Evolutionary conservation across 148 eudicot genomes (phyloP), one percentile per base, ranked within the genome.

Genomic region (Arctostaphylos glauca): DNA sequence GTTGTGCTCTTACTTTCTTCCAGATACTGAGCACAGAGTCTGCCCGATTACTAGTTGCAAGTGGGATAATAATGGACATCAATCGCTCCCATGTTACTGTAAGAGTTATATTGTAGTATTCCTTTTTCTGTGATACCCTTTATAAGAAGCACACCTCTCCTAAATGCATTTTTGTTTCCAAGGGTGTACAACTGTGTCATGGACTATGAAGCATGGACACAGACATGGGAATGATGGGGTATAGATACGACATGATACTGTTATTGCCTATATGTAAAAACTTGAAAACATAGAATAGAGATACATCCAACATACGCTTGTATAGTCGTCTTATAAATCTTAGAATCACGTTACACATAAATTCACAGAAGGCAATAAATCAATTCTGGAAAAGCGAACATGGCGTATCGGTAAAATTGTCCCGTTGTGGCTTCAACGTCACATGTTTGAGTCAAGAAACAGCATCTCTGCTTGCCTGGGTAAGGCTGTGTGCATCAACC

Each of bases 21-120:
- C 70, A 64, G 70, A 23, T 64, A 64, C 43, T 64, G 70, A 25
- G 70, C 25, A 64, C 70, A 6, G 70, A 25, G 25, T 5, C 9
- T 64, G 70, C 41, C 41, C 70, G 43, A 64, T 64, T 64, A 64
- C 23, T 41, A 25, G 5, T 64, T 38, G 70, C 70, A 80, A 93
- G 89, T 84, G 99, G 97, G 79, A 76, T 88, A 68, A 88, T 97
- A 81, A 85, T 84, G 80, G 97, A 94, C 80, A 88, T 93, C 83
- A 90, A 90, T 74, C 86, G 88, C 80, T 93, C 91, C 79, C 89
- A 89, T 86, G 93, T 93, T 58, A 88, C 92, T 75, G 99, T 97
- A 94, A 91, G 95, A 80, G 84, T 50, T 60, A 59, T 80, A 23
- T 44, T 77, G 54, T 67, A 80, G 56, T 59, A 47, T n/a, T 19